Evolutionary conservation across 306 rosid species (phyloP).

Genomic region (Dryas drummondii): DNA sequence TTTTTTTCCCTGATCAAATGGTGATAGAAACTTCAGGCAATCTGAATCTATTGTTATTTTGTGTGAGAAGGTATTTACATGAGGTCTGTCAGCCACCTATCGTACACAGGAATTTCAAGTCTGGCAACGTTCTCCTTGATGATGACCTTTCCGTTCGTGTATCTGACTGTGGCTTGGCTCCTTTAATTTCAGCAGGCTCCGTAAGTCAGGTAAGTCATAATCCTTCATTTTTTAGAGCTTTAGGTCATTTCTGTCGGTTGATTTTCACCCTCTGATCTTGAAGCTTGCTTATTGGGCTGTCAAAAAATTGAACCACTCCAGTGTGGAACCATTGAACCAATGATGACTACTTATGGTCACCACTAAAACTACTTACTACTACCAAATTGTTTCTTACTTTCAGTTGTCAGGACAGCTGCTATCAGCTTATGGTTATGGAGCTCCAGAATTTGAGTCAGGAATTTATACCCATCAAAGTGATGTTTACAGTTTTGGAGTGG

Average conservation of each 20-base stretch:
- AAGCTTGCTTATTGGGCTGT: conserved; percentile 1
- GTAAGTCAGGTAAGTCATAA: conserved; percentile 74
- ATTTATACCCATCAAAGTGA: conserved; percentile 78
- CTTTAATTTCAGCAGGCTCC: conserved; percentile 87
- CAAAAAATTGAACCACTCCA: background rate
- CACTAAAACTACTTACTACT: background rate
- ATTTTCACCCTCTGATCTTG: background rate
- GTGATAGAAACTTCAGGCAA: background rate
- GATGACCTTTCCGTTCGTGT: conserved; percentile 69
- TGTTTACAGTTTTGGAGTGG: conserved; percentile 92
- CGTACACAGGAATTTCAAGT: conserved; percentile 86
- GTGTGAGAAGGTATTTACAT: conserved; percentile 73
- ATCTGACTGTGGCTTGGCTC: conserved; percentile 96
- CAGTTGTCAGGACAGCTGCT: conserved; percentile 89
- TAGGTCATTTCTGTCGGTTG: background rate
- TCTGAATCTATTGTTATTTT: conserved; percentile 28
- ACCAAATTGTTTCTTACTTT: conserved; percentile 22
- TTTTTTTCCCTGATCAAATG: background rate
- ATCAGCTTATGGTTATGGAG: conserved; percentile 84
- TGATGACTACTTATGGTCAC: background rate
- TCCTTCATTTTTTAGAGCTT: background rate
- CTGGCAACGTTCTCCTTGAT: conserved; percentile 88
- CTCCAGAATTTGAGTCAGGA: conserved; percentile 96
- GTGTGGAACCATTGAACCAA: background rate
- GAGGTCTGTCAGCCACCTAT: conserved; percentile 86